Evolutionary conservation across 306 rosid genomes (phyloP), one percentile per base, ranked within the genome.

Genomic region (Citrullus mucosospermus): DNA sequence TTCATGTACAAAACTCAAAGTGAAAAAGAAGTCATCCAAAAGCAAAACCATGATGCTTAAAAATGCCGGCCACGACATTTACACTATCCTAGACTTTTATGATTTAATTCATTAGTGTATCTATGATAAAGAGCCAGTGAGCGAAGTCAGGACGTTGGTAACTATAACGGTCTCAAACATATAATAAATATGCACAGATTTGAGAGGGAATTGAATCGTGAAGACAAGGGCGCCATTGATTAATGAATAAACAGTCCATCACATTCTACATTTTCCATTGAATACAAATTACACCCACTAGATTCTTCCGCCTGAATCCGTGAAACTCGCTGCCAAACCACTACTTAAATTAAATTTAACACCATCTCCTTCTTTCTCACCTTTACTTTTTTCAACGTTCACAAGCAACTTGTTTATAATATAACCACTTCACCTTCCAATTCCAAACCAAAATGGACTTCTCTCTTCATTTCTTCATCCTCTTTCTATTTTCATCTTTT

Each of bases 401-500:
- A 55, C 12, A 55, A 48, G 17, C 54, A 48, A 48, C 17, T 48
- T 48, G 1, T 25, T 25, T 25, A 25, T 48, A 48, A 48, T 48
- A 48, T 48, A 48, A 48, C 1, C 4, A 48, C 54, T 48, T 48
- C 53, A 12, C 53, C 53, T 11, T 10, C 51, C 51, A 9, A 9
- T 14, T 43, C 54, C 1, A 50, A 50, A 11, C 54, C 16, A 11
- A 50, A 13, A 50, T 81, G 86, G 77, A 63, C 15, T 69, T 80
- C 77, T 17, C 66, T 36, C 76, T 82, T 63, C 9, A 18, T 71
- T 18, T 77, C 65, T 20, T 78, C 61, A 46, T 87, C 53, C 72
- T 87, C 79, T 15, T 59, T 38, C 78, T 69, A 5, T 20, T 32
- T 44, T 20, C 36, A 4, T 39, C 51, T 53, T 67, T 87, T 79